These are phyloP conservation scores for Monilinia aucupariae DNA, from an alignment of 2,329 filamentous ascomycete species.

Conservation along the genomic window DNA sequence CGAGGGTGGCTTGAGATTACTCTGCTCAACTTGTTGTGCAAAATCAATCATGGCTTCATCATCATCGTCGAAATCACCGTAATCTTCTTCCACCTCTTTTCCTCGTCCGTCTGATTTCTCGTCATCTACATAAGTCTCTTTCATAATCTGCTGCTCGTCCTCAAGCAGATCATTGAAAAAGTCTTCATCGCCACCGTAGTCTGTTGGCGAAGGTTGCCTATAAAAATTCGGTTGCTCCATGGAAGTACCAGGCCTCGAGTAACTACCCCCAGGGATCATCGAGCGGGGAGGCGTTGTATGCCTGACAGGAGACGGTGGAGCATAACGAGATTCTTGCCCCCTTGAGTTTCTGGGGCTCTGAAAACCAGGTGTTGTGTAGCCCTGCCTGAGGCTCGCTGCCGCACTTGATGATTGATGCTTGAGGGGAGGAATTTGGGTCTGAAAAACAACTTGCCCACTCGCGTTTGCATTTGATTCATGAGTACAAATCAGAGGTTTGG, in stretches of 20 bases:
- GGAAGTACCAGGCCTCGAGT: neutral
- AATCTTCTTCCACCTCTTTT: constrained; percentile 27
- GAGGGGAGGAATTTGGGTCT: constrained; percentile 24
- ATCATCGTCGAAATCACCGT: constrained; percentile 34
- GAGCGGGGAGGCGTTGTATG: neutral
- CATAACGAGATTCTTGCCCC: neutral
- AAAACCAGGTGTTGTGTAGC: neutral
- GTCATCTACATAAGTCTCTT: constrained; percentile 4
- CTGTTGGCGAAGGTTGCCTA: constrained; percentile 20
- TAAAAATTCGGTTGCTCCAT: constrained; percentile 4
- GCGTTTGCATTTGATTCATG: constrained; percentile 24
- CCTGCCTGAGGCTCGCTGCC: neutral
- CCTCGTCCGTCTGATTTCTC: constrained; percentile 16
- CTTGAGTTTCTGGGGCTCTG: neutral
- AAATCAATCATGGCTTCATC: constrained; percentile 39
- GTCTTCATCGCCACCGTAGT: constrained; percentile 28
- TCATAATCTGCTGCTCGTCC: constrained; percentile 26
- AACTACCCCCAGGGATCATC: neutral
- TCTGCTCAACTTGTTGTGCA: constrained; percentile 40
- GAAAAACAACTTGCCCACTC: constrained; percentile 32
- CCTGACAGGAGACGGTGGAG: constrained; percentile 1
- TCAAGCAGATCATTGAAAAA: constrained; percentile 26
- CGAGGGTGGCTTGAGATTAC: constrained; percentile 25
- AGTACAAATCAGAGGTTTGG: constrained; percentile 17
- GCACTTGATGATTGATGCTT: neutral